A percentile compares a stretch with the other conserved stretches of the same genome.
Evolutionary conservation across 306 rosid species (phyloP).

Genomic region (Oxytropis ochrocephala): DNA sequence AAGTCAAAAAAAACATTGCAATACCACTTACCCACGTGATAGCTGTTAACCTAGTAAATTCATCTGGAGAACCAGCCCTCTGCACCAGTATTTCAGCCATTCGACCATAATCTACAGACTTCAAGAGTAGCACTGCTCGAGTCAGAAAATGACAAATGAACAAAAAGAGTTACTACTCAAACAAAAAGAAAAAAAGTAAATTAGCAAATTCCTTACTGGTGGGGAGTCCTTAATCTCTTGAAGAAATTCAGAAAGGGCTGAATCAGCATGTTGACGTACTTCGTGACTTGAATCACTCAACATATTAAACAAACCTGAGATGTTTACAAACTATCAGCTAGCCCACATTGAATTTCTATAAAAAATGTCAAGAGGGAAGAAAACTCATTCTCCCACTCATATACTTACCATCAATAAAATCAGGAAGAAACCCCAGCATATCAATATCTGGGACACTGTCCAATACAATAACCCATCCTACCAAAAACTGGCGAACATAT

Average conservation of each 20-base stretch:
- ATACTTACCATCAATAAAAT: conserved; percentile 75
- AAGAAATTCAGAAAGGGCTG: conserved; percentile 97
- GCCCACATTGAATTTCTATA: conserved; percentile 10
- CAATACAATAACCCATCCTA: conserved; percentile 97
- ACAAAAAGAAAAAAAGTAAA: neutral
- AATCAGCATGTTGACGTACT: conserved; percentile 97
- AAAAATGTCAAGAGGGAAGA: neutral
- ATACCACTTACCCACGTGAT: conserved; percentile 77
- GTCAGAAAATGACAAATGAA: conserved; percentile 95
- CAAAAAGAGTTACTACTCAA: conserved; percentile 42
- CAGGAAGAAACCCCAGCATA: conserved; percentile 98
- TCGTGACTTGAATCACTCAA: conserved; percentile 94
- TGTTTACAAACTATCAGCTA: conserved; percentile 18
- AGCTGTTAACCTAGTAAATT: conserved; percentile 91
- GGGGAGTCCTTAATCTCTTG: conserved; percentile 96
- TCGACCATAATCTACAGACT: conserved; percentile 99
- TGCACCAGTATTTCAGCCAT: conserved; percentile 95
- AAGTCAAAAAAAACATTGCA: conserved; percentile 12
- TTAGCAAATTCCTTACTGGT: conserved; percentile 74
- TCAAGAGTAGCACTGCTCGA: conserved; percentile 98
- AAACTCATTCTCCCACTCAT: neutral
- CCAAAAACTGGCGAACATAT: conserved; percentile 95
- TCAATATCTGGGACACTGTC: conserved; percentile 98
- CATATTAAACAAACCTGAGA: conserved; percentile 94
- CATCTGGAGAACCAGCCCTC: conserved; percentile 85